Base-by-base conservation (phyloP, 176 grass and related monocot species). In the Oryza rufipogon region DNA sequence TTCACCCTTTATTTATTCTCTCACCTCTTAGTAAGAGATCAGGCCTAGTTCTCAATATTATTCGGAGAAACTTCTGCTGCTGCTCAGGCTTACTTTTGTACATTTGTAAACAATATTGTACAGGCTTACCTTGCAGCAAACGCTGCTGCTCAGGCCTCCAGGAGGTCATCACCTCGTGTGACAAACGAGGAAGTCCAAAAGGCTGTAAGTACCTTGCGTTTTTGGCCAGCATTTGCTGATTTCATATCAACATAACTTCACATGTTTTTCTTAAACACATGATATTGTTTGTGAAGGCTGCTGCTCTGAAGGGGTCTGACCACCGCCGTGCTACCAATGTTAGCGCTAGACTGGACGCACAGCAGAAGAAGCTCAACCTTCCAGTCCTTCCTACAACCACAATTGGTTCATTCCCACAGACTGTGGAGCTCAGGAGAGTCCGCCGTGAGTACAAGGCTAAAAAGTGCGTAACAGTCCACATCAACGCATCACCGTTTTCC, bases 291-390 rank as follows among this genome's bases (percentile, higher is more conserved):
- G 7, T 41, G 39, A 1, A 98, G 95, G 95, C 92, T 58, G 83
- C 88, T 91, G 91, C 95, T 85, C 83, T 98, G 88, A 95, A 74
- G 92, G 95, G 92, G 10, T 93, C 92, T 73, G 91, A 98, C 76
- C 95, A 98, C 87, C 89, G 87, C 82, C 89, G 95, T 81, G 89
- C 87, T 39, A 95, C 92, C 74, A 80, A 72, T 83, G 95, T 98
- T 83, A 88, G 85, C 80, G 20, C 87, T 65, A 94, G 95, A 83
- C 86, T 98, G 70, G 95, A 95, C 19, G 92, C 73, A 61, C 95
- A 98, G 72, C 95, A 98, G 77, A 98, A 98, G 88, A 95, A 95
- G 82, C 92, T 98, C 38, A 95, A 98, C 77, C 95, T 98, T 42
- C 95, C 95, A 15, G 58, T 95, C 67, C 95, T 98, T 61, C 92